A percentile compares a stretch with the other conserved stretches of the same genome.
These are phyloP conservation scores for Trichoderma atrobrunneum DNA, from an alignment of 2,329 filamentous ascomycete genomes.

Conservation along the genomic window DNA sequence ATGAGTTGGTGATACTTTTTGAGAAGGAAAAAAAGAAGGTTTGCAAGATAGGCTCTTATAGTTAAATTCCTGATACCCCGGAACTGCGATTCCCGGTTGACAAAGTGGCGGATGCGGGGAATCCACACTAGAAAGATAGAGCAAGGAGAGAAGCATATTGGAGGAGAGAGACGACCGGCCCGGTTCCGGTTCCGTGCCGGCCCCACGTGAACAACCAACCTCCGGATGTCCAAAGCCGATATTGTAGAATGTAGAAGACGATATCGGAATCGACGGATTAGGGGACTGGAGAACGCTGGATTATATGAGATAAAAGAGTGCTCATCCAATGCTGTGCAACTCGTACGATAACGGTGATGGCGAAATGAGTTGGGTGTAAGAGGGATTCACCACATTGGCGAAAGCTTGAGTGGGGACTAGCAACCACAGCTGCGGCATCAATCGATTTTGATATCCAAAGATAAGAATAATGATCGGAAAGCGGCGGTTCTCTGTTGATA, in stretches of 20 bases:
- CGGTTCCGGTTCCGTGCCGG: conserved; percentile 12
- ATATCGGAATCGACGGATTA: not conserved
- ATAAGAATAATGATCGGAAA: not conserved
- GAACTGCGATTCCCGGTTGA: conserved; percentile 51
- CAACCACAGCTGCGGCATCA: not conserved
- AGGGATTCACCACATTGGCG: not conserved
- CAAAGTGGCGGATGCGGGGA: conserved; percentile 31
- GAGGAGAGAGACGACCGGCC: not conserved
- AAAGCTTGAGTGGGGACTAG: not conserved
- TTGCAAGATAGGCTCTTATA: conserved; percentile 19
- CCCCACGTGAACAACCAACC: not conserved
- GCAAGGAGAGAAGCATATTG: not conserved
- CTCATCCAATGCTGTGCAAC: conserved; percentile 26
- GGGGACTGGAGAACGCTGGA: not conserved
- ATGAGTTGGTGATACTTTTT: not conserved
- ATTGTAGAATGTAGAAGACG: not conserved
- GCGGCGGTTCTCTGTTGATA: not conserved
- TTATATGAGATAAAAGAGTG: not conserved
- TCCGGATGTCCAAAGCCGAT: not conserved
- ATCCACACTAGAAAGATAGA: conserved; percentile 46
- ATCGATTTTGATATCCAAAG: not conserved
- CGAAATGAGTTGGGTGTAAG: not conserved
- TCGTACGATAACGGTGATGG: not conserved
- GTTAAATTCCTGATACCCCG: conserved; percentile 62
- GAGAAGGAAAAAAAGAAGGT: not conserved